Conservation (phyloP, 169 alveolate species). For the Miamiensis avidus region DNA sequence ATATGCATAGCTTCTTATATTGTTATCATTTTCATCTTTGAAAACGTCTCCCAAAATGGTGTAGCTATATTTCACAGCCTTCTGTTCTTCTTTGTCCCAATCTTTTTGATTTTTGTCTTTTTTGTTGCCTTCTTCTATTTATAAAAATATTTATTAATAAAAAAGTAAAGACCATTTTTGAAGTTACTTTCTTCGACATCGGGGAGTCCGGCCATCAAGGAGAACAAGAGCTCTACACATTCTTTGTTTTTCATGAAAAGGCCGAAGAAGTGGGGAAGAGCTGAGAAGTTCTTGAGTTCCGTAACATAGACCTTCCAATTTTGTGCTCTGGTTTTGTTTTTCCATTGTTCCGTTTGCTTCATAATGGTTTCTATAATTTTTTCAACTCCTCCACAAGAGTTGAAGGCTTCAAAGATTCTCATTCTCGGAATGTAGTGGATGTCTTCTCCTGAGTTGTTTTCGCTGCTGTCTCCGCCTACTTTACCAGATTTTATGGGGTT, state of each 20-base stretch:
- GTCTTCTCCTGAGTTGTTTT: not conserved
- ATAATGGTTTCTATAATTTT: conserved; percentile 49
- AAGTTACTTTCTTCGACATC: conserved; percentile 51
- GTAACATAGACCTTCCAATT: conserved; percentile 75
- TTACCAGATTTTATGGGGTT: not conserved
- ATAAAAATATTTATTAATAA: conserved; percentile 34
- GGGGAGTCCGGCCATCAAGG: conserved; percentile 66
- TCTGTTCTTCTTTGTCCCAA: conserved; percentile 38
- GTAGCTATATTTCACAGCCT: conserved; percentile 30
- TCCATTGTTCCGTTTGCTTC: conserved; percentile 45
- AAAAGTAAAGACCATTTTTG: conserved; percentile 32
- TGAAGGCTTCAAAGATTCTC: conserved; percentile 50
- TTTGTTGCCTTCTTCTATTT: conserved; percentile 37
- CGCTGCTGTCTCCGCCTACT: not conserved
- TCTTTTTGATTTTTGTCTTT: not conserved
- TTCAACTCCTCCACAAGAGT: conserved; percentile 56
- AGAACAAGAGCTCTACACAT: conserved; percentile 63
- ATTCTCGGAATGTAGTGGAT: not conserved
- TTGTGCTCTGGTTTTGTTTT: conserved; percentile 47
- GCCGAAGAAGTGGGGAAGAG: conserved; percentile 72
- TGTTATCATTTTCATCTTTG: conserved; percentile 5
- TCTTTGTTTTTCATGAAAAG: conserved; percentile 58
- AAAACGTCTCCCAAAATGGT: conserved; percentile 16
- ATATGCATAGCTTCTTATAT: conserved; percentile 22
- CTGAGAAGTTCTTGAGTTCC: conserved; percentile 66